Base-by-base conservation (phyloP, 2,329 filamentous ascomycete species). In the Cladophialophora carrionii region DNA sequence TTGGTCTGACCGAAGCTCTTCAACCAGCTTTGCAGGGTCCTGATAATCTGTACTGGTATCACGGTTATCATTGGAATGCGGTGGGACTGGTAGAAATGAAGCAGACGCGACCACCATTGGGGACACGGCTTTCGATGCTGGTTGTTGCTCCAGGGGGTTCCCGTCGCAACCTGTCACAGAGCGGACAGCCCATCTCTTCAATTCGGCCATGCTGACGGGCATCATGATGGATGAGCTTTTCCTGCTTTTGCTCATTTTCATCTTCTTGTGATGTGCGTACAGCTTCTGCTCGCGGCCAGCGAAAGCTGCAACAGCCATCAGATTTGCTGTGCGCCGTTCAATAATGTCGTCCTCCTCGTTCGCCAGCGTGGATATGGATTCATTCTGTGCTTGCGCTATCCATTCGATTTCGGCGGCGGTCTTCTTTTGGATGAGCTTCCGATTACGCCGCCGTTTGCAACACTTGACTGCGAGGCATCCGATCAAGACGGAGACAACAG, bases 41-140 rank as follows among this genome's bases (percentile, higher is more conserved):
- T 65, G 57, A 46, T 65, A 65, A 26, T 57, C 41, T 14, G 20
- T 65, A 32, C 63, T 65, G 3, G 57, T 65, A 34, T 49, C 48
- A 31, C 29, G 20, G 5, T 49, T 34, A 24, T 46, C 20, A 20
- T 32, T 31, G 1, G 48, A 32, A 24, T 46, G 43, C 31, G 46
- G 8, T 17, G 61, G 55, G 22, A 12, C 22, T 34, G 10, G 10
- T 37, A 32, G 49, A 20, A 24, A 20, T 26, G 26, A 41, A 51
- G 26, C 20, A 20, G 43, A 43, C 26, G 48, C n/a, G 26, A 37
- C 46, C 17, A n/a, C 7, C 9, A 4, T 48, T 34, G 10, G 32
- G 43, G 24, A 31, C n/a, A 20, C 26, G 32, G 34, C 20, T 26
- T n/a, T 32, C 34, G 26, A 7, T 26, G n/a, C 34, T 49, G 24